A percentile compares a stretch with the other conserved stretches of the same genome.
phyloP scores from a whole-genome alignment of 2,329 filamentous ascomycete species.

The Dothidotthia symphoricarpi region DNA sequence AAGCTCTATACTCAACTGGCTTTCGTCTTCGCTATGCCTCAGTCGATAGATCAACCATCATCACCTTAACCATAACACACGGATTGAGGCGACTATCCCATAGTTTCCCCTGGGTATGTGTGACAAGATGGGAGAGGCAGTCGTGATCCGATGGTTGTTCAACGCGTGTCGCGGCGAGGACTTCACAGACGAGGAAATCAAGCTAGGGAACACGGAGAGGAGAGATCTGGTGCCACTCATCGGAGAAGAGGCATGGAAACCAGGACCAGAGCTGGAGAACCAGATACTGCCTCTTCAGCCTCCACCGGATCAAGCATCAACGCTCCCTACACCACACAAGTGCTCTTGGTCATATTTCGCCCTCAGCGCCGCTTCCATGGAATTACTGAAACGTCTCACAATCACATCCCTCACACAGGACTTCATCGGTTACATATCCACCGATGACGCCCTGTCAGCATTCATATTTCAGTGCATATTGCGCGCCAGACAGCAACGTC shows the following conservation, averaged over 20 bases:
- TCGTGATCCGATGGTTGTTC: constrained; percentile 49
- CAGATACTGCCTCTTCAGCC: constrained; percentile 28
- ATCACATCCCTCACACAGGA: constrained; percentile 15
- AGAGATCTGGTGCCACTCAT: constrained; percentile 44
- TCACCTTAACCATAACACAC: constrained; percentile 9
- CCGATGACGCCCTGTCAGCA: constrained; percentile 54
- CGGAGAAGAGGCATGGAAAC: constrained; percentile 32
- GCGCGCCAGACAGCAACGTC: constrained; percentile 43
- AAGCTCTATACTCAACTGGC: constrained; percentile 51
- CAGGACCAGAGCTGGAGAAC: constrained; percentile 38
- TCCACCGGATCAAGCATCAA: not conserved
- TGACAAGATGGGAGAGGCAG: constrained; percentile 53
- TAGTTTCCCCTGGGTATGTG: constrained; percentile 52
- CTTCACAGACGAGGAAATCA: constrained; percentile 49
- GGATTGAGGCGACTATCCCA: constrained; percentile 34
- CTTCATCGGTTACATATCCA: constrained; percentile 47
- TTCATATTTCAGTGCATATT: constrained; percentile 52
- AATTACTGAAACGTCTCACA: constrained; percentile 45
- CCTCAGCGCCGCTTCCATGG: constrained; percentile 43
- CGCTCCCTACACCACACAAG: constrained; percentile 4
- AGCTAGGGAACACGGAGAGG: constrained; percentile 45
- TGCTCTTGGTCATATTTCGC: constrained; percentile 50
- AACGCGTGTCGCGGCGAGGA: constrained; percentile 50
- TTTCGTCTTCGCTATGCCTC: constrained; percentile 40
- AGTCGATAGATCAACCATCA: constrained; percentile 8